Conservation (phyloP, 2,329 filamentous ascomycete genomes). For the Exophiala mesophila region DNA sequence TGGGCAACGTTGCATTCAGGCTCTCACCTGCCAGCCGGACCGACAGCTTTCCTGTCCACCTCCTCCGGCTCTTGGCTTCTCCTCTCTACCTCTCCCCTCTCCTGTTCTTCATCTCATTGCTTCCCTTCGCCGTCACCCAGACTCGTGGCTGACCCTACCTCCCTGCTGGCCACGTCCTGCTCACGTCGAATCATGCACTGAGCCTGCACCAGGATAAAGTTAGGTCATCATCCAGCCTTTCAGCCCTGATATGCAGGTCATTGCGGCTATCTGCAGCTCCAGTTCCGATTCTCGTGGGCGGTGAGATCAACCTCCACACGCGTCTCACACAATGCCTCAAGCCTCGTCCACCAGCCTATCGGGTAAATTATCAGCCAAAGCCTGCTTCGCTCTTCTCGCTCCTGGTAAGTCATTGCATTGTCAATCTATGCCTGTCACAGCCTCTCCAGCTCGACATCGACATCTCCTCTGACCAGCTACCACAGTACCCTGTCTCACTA, state of each 20-base stretch:
- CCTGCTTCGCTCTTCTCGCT: slow-evolving; percentile 10
- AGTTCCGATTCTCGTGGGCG: slow-evolving; percentile 8
- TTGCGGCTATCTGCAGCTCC: slow-evolving; percentile 20
- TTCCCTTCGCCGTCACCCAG: no score
- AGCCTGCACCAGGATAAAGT: slow-evolving; percentile 12
- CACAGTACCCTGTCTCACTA: slow-evolving; percentile 9
- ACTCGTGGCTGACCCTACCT: no score
- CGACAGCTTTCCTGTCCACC: no score
- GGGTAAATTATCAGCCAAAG: slow-evolving; percentile 20
- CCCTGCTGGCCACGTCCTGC: background rate
- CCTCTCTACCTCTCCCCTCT: no score
- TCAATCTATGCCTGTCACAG: no score
- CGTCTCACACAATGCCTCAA: slow-evolving; percentile 7
- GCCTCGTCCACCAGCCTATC: slow-evolving; percentile 11
- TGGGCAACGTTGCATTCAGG: no score
- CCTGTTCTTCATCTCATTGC: no score
- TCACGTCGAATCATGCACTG: slow-evolving; percentile 2
- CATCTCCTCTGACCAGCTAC: background rate
- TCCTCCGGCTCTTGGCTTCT: no score
- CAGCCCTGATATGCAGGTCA: slow-evolving; percentile 19
- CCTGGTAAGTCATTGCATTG: slow-evolving; percentile 17
- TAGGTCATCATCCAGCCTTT: slow-evolving; percentile 3
- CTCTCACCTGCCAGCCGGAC: no score
- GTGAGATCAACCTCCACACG: slow-evolving; percentile 8
- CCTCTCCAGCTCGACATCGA: no score